Percentiles rank a stretch among this genome's conserved stretches.
These are phyloP conservation scores for Trypanosoma mega DNA, from an alignment of 208 protist species.

Conservation along the genomic window DNA sequence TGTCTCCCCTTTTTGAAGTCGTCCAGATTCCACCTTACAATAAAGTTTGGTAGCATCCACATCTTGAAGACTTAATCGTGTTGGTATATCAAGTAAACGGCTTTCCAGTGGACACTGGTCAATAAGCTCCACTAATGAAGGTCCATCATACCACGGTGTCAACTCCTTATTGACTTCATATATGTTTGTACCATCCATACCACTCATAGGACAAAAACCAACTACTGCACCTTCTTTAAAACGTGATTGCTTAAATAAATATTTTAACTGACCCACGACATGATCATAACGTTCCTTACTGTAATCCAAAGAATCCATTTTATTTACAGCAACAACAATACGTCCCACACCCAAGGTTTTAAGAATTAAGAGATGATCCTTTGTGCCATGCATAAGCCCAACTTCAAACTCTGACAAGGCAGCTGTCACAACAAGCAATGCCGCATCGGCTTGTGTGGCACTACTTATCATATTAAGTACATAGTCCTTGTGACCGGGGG, in stretches of 20 bases:
- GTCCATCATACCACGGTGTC: constrained; percentile 79
- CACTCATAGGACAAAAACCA: constrained; percentile 81
- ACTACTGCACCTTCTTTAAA: constrained; percentile 63
- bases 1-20: constrained; percentile 38
- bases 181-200: constrained; percentile 75
- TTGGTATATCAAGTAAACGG: constrained; percentile 53
- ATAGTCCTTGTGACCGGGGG: constrained; percentile 96
- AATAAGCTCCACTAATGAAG: constrained; percentile 63
- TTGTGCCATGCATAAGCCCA: constrained; percentile 97
- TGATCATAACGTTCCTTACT: constrained; percentile 91
- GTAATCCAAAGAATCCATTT: constrained; percentile 98
- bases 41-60: constrained; percentile 56
- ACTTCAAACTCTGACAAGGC: constrained; percentile 97
- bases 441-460: constrained; percentile 97
- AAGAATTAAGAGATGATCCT: constrained; percentile 96
- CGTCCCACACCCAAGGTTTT: constrained; percentile 97
- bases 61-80: constrained; percentile 80
- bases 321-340: constrained; percentile 98
- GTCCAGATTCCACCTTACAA: constrained; percentile 79
- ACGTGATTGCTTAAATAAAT: constrained; percentile 93
- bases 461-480: constrained; percentile 98
- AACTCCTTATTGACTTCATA: constrained; percentile 16
- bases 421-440: constrained; percentile 97
- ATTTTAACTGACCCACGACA: constrained; percentile 87
- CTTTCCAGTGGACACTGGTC: constrained; percentile 73